Evolutionary conservation across 176 grass and related monocot species (phyloP).

Genomic region (Elaeis guineensis): DNA sequence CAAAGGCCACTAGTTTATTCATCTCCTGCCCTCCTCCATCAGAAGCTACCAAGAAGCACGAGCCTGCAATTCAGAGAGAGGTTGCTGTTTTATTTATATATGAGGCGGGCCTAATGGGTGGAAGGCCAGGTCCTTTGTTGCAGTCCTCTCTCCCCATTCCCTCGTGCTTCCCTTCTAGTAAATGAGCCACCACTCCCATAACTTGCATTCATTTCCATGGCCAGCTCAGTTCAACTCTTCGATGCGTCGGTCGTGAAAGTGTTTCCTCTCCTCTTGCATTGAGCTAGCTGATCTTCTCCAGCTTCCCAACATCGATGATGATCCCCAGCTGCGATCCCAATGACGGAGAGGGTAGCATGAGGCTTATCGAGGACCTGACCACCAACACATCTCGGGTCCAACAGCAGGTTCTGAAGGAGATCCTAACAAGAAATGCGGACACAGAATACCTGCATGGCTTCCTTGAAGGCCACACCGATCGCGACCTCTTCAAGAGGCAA

Average conservation of each 20-base stretch:
- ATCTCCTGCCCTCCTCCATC: not conserved
- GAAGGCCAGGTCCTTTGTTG: too few species aligned
- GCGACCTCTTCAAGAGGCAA: slow-evolving; percentile 29
- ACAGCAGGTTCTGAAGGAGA: slow-evolving; percentile 39
- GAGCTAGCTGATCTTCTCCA: not conserved
- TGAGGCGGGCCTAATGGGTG: not conserved
- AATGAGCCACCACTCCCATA: too few species aligned
- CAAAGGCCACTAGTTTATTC: slow-evolving; percentile 19
- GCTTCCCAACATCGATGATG: slow-evolving; percentile 4
- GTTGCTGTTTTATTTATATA: slow-evolving; percentile 1
- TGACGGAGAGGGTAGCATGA: slow-evolving; percentile 32
- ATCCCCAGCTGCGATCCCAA: slow-evolving; percentile 43
- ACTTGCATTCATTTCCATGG: too few species aligned
- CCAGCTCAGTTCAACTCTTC: too few species aligned
- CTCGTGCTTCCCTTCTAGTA: not conserved
- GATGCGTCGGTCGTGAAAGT: too few species aligned
- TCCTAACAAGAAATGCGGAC: slow-evolving; percentile 41
- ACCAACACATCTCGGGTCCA: slow-evolving; percentile 41
- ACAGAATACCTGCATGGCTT: slow-evolving; percentile 58
- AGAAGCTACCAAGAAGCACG: slow-evolving; percentile 22
- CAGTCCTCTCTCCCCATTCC: not conserved
- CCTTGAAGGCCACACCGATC: slow-evolving; percentile 8
- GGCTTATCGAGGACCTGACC: slow-evolving; percentile 58
- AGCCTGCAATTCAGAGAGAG: slow-evolving; percentile 5
- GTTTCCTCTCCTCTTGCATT: not conserved